Percentiles rank a stretch among this genome's conserved stretches.
Conservation (phyloP, 371 early-diverging fungal species). For the Dinochytrium kinnereticum region DNA sequence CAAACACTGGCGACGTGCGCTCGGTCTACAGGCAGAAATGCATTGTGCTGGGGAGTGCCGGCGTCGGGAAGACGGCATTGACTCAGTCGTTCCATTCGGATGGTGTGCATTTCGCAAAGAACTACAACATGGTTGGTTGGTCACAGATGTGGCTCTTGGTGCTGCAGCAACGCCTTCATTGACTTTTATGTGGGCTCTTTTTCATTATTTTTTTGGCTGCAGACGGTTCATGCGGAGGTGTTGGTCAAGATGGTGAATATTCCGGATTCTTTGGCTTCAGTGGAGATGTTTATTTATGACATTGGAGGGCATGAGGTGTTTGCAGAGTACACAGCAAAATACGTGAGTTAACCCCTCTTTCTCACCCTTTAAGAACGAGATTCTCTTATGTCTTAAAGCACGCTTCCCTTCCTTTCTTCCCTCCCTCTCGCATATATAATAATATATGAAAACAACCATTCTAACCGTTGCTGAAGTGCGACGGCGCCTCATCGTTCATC, state of each 20-base stretch:
- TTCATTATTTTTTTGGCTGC: not conserved
- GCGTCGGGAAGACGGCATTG: constrained; percentile 52
- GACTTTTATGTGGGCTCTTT: constrained; percentile 12
- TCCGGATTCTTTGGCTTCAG: constrained; percentile 49
- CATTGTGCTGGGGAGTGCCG: constrained; percentile 47
- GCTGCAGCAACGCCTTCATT: not conserved
- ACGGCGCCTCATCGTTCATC: constrained; percentile 40
- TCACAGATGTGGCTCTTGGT: too few relatives aligned
- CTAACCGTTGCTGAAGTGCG: constrained; percentile 31
- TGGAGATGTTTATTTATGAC: constrained; percentile 53
- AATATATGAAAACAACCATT: too few relatives aligned
- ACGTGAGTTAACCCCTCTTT: constrained; percentile 32
- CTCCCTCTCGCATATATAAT: too few relatives aligned
- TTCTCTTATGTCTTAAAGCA: too few relatives aligned
- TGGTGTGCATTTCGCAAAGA: constrained; percentile 48
- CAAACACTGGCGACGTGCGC: not conserved
- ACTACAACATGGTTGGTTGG: constrained; percentile 47
- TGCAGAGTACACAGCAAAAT: constrained; percentile 44
- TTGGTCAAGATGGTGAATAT: constrained; percentile 53
- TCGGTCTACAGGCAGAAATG: constrained; percentile 45
- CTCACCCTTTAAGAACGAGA: not conserved
- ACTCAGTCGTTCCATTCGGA: constrained; percentile 51
- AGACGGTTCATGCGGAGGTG: constrained; percentile 55
- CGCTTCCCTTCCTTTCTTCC: too few relatives aligned
- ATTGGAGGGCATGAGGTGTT: constrained; percentile 52